These are phyloP conservation scores for Puccinellia tenuiflora DNA, from an alignment of 176 grass and related monocot species.

Conservation along the genomic window DNA sequence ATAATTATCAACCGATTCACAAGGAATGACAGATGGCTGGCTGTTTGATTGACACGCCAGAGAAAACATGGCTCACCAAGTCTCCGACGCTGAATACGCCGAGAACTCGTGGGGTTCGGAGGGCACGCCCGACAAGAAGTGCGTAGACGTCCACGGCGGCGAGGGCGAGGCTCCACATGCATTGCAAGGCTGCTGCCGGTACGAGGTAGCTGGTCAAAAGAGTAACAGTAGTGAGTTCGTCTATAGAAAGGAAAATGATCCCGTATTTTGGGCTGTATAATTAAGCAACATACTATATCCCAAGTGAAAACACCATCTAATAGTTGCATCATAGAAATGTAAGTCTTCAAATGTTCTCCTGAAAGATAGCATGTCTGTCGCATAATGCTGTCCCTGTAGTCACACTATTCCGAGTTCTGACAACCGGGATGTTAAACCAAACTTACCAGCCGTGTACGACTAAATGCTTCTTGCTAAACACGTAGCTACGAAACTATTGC, in stretches of 20 bases:
- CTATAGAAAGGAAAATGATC: background rate
- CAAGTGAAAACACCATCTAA: background rate
- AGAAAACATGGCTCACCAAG: slow-evolving; percentile 46
- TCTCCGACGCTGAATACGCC: slow-evolving; percentile 76
- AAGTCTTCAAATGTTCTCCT: too few relatives aligned
- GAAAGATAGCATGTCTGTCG: too few relatives aligned
- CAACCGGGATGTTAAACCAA: too few relatives aligned
- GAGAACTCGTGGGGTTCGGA: slow-evolving; percentile 38
- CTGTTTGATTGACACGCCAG: background rate
- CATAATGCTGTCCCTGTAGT: too few relatives aligned
- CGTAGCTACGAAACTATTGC: too few relatives aligned
- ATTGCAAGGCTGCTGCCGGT: slow-evolving; percentile 67
- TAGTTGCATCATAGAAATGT: too few relatives aligned
- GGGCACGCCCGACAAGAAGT: slow-evolving; percentile 71
- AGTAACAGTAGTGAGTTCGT: slow-evolving; percentile 14
- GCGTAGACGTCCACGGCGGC: slow-evolving; percentile 69
- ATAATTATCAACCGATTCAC: background rate
- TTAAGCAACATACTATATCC: background rate
- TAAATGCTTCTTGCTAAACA: too few relatives aligned
- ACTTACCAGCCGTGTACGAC: too few relatives aligned
- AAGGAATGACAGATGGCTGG: background rate
- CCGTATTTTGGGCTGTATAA: background rate
- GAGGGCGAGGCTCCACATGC: slow-evolving; percentile 72
- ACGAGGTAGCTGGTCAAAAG: slow-evolving; percentile 61
- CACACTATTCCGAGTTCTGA: too few relatives aligned